A percentile compares a stretch with the other conserved stretches of the same genome.
phyloP scores from a whole-genome alignment of 2,329 filamentous ascomycete species.

The Colletotrichum trifolii region DNA sequence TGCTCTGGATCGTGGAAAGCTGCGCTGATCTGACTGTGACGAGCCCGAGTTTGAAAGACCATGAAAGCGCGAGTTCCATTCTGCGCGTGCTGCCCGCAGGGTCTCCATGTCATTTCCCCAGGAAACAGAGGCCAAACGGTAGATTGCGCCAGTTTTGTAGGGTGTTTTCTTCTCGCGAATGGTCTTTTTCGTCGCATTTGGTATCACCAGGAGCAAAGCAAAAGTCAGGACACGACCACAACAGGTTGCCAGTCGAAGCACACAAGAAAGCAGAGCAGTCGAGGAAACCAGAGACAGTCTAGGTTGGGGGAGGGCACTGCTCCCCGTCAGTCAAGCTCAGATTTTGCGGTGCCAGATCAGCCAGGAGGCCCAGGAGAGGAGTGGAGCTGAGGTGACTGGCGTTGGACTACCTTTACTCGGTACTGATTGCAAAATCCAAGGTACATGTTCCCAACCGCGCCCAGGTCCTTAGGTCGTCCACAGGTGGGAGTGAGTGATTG shows the following conservation, averaged over 20 bases:
- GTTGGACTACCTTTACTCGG: constrained; percentile 14
- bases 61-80: no score
- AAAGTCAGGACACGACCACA: no score
- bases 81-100: no score
- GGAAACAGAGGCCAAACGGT: no score
- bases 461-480: constrained; percentile 6
- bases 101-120: no score
- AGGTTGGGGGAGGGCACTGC: constrained; percentile 45
- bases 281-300: constrained; percentile 42
- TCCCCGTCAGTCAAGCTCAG: constrained; percentile 41
- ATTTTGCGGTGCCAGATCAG: constrained; percentile 30
- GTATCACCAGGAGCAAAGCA: no score
- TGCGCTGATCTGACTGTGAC: neutral
- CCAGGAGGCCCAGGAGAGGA: constrained; percentile 30
- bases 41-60: neutral
- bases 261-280: constrained; percentile 41
- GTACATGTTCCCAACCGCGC: constrained; percentile 28
- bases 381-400: constrained; percentile 36
- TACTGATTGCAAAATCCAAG: no score
- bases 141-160: no score
- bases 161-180: no score
- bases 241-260: neutral
- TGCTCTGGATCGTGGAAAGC: neutral
- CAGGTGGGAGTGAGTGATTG: constrained; percentile 34
- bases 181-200: no score